Evolutionary conservation across 106 monocot species (phyloP).

Genomic region (Acorus calamus): DNA sequence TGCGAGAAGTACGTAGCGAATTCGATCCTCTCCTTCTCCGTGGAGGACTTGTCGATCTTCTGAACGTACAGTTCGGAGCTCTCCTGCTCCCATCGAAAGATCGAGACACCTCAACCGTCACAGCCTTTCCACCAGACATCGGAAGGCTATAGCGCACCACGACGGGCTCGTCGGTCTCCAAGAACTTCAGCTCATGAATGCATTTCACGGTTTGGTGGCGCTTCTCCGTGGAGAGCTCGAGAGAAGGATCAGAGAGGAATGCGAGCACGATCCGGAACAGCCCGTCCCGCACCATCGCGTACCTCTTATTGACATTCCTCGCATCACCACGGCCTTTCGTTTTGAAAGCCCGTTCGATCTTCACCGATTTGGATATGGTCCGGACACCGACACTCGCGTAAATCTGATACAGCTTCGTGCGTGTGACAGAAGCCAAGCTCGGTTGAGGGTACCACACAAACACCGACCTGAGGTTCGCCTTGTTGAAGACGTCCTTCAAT

Average conservation of each 20-base stretch:
- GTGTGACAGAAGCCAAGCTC: background rate
- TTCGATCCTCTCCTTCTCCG: no score
- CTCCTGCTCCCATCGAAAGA: background rate
- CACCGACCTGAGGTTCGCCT: background rate
- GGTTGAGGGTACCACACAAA: background rate
- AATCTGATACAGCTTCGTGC: background rate
- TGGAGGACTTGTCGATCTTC: no score
- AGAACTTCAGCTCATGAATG: background rate
- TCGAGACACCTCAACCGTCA: background rate
- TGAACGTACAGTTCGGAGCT: background rate
- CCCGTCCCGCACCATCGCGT: background rate
- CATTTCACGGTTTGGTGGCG: background rate
- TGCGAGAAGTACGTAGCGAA: no score
- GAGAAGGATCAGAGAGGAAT: background rate
- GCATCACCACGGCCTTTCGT: background rate
- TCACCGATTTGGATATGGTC: background rate
- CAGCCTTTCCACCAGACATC: background rate
- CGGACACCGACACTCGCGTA: background rate
- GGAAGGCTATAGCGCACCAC: background rate
- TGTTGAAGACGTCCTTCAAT: background rate
- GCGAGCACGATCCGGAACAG: background rate
- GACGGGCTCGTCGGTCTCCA: background rate
- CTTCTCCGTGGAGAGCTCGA: background rate
- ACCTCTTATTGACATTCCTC: background rate
- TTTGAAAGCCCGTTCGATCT: background rate